Percentiles rank a stretch among this genome's conserved stretches.
Conservation (phyloP, 805 yeast species). For the Saturnispora gosingensis region DNA sequence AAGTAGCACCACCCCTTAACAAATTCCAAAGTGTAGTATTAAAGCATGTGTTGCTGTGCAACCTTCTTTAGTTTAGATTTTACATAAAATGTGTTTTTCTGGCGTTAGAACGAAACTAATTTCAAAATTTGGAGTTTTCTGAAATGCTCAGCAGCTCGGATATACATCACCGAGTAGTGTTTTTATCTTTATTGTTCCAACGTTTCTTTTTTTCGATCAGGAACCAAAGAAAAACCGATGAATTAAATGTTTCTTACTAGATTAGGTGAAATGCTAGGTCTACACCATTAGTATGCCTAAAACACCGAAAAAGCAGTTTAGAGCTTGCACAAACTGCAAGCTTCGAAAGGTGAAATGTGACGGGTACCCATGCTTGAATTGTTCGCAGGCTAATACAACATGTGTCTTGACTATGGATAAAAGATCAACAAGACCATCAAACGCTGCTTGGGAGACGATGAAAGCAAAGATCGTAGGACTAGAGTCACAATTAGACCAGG, state of each 20-base stretch:
- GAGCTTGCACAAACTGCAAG: conserved; percentile 18
- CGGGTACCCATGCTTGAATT: conserved; percentile 17
- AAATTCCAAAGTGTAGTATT: too few relatives aligned
- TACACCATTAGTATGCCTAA: background rate
- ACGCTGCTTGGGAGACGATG: conserved; percentile 7
- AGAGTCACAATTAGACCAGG: conserved; percentile 1
- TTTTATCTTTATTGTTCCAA: too few relatives aligned
- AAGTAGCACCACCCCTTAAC: background rate
- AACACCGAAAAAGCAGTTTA: background rate
- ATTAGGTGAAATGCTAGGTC: background rate
- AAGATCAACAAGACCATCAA: conserved; percentile 14
- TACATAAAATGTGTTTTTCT: too few relatives aligned
- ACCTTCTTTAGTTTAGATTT: too few relatives aligned
- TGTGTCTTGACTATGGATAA: conserved; percentile 14
- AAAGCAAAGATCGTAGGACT: conserved; percentile 8
- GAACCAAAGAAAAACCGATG: background rate
- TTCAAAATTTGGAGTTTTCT: background rate
- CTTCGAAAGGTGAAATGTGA: conserved; percentile 18
- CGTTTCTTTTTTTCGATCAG: background rate
- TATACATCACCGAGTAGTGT: background rate
- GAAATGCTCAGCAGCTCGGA: background rate
- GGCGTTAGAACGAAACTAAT: background rate
- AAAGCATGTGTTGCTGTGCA: too few relatives aligned
- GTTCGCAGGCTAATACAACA: conserved; percentile 8
- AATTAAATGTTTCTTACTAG: background rate